These are phyloP conservation scores for Pythium utonaiense DNA, from an alignment of 352 stramenopile genomes.

Conservation along the genomic window DNA sequence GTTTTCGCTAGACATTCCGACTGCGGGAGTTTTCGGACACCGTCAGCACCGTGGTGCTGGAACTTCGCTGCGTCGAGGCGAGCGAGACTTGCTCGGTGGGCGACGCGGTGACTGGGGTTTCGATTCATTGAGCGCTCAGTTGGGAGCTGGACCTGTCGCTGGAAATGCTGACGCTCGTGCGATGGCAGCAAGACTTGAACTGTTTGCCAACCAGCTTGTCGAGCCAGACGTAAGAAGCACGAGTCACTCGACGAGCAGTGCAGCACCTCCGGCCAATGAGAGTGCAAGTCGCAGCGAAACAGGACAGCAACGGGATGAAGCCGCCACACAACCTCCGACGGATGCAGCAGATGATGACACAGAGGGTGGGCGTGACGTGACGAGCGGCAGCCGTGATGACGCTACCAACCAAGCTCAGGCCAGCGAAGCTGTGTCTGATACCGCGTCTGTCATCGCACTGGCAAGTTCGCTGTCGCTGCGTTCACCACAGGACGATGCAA, in stretches of 20 bases:
- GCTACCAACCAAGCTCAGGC: conserved; percentile 11
- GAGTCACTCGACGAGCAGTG: not conserved
- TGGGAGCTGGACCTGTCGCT: conserved; percentile 3
- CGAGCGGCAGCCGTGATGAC: not conserved
- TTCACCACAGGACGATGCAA: conserved; percentile 63
- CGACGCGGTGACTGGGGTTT: conserved; percentile 25
- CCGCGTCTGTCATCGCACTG: conserved; percentile 78
- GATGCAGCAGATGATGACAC: not conserved
- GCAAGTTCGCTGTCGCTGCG: conserved; percentile 79
- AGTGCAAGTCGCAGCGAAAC: not conserved
- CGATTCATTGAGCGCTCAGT: conserved; percentile 4
- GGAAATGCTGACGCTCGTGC: conserved; percentile 44
- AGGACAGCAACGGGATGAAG: not conserved
- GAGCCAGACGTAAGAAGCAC: conserved; percentile 25
- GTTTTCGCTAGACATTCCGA: conserved; percentile 77
- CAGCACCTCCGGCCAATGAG: not conserved
- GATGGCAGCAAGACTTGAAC: conserved; percentile 69
- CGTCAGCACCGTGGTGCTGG: conserved; percentile 24
- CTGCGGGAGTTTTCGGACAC: conserved; percentile 29
- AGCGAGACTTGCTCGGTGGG: conserved; percentile 49
- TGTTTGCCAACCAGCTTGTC: conserved; percentile 58
- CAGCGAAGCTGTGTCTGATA: conserved; percentile 41
- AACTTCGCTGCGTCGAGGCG: conserved; percentile 32
- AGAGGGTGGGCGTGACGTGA: not conserved
- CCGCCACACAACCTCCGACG: not conserved